Conservation (phyloP, 2,329 filamentous ascomycete genomes). For the Hymenoscyphus scutula region DNA sequence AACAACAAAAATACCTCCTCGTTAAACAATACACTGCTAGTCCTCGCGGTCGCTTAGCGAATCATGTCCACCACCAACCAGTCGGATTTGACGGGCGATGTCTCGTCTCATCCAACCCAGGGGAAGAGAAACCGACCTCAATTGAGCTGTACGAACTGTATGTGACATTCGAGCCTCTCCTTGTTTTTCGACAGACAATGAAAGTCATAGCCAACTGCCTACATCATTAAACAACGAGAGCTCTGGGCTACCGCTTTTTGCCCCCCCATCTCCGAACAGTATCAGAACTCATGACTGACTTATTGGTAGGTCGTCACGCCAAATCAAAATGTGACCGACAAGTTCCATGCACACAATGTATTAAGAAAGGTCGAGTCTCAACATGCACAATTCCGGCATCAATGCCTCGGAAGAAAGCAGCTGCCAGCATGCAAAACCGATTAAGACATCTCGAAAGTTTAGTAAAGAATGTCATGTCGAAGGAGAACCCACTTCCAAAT, state of each 20-base stretch:
- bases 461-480: conserved; percentile 53
- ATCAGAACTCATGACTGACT: neutral
- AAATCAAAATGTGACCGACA: conserved; percentile 51
- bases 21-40: neutral
- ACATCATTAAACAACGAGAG: neutral
- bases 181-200: too few relatives aligned
- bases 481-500: conserved; percentile 13
- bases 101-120: neutral
- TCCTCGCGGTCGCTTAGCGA: neutral
- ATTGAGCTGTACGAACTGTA: neutral
- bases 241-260: too few relatives aligned
- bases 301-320: conserved; percentile 17
- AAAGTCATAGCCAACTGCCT: neutral
- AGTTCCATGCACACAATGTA: conserved; percentile 52
- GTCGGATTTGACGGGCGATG: neutral
- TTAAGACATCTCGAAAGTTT: conserved; percentile 56
- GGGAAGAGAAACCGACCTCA: neutral
- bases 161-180: neutral
- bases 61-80: neutral
- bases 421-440: conserved; percentile 52
- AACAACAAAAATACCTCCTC: neutral
- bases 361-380: conserved; percentile 47
- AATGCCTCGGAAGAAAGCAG: conserved; percentile 40
- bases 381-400: conserved; percentile 50
- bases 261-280: too few relatives aligned